These are phyloP conservation scores for Acrodontium crateriforme DNA, from an alignment of 2,329 filamentous ascomycete genomes.

Conservation along the genomic window DNA sequence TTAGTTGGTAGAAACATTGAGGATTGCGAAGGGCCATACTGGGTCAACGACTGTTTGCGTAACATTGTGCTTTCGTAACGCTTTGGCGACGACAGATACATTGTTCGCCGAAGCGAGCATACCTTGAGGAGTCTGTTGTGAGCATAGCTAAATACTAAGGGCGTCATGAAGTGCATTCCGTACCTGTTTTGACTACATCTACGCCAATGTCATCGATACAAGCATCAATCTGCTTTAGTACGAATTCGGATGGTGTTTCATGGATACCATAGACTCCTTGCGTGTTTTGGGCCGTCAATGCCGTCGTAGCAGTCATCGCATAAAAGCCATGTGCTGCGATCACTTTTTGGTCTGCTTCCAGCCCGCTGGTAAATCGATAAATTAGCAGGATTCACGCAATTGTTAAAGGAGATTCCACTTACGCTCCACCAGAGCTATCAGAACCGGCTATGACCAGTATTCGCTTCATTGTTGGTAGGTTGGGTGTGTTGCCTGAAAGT, in stretches of 20 bases:
- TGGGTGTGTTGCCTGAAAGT: too few species aligned
- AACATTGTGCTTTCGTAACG: constrained; percentile 45
- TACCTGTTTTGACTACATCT: constrained; percentile 87
- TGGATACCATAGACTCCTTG: constrained; percentile 71
- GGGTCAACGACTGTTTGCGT: constrained; percentile 57
- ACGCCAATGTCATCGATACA: constrained; percentile 72
- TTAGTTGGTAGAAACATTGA: constrained; percentile 1
- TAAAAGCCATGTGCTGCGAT: constrained; percentile 83
- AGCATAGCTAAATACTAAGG: background rate
- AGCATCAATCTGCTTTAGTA: constrained; percentile 72
- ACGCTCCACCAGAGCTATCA: constrained; percentile 84
- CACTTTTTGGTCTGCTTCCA: constrained; percentile 93
- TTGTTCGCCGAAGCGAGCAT: constrained; percentile 68
- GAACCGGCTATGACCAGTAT: constrained; percentile 78
- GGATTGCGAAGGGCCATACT: constrained; percentile 32
- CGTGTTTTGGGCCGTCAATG: constrained; percentile 93
- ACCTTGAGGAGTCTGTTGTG: constrained; percentile 35
- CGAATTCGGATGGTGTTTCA: constrained; percentile 61
- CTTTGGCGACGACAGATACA: constrained; percentile 53
- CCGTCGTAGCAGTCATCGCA: constrained; percentile 90
- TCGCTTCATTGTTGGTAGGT: constrained; percentile 25
- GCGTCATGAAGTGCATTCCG: background rate
- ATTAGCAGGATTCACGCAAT: background rate
- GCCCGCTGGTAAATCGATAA: constrained; percentile 47
- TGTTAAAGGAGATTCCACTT: constrained; percentile 25